Conservation (phyloP, 2,329 filamentous ascomycete species). For the Delphinella strobiligena region DNA sequence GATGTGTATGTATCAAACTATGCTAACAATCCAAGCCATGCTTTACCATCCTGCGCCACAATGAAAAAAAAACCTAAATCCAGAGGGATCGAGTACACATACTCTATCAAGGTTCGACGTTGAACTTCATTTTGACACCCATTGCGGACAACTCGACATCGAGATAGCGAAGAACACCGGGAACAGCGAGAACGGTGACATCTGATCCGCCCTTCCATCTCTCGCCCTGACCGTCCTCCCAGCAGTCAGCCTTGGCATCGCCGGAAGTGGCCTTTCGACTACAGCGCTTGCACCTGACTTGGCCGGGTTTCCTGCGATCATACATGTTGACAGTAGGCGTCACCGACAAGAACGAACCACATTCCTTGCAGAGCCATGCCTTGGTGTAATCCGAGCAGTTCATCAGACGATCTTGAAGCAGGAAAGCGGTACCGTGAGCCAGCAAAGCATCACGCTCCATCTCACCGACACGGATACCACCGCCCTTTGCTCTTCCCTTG, state of each 20-base stretch:
- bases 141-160: conserved; percentile 94
- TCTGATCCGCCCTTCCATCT: conserved; percentile 82
- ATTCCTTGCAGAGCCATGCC: conserved; percentile 78
- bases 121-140: conserved; percentile 91
- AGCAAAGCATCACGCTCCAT: conserved; percentile 96
- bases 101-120: conserved; percentile 43
- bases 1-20: no score
- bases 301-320: conserved; percentile 15
- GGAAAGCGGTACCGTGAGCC: conserved; percentile 87
- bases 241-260: conserved; percentile 45
- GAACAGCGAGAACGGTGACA: conserved; percentile 83
- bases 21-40: no score
- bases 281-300: conserved; percentile 24
- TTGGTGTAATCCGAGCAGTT: conserved; percentile 93
- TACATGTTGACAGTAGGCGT: conserved; percentile 56
- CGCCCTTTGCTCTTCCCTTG: conserved; percentile 90
- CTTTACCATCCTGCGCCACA: no score
- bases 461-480: conserved; percentile 97
- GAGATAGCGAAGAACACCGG: conserved; percentile 81
- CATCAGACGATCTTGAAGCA: conserved; percentile 88
- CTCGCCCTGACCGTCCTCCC: conserved; percentile 81
- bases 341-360: conserved; percentile 82
- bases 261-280: conserved; percentile 17
- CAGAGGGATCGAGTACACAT: conserved; percentile 1
- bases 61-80: conserved; percentile 5